These are phyloP conservation scores for Boletus eberwhitei DNA, from an alignment of 768 basidiomycete genomes.

Conservation along the genomic window DNA sequence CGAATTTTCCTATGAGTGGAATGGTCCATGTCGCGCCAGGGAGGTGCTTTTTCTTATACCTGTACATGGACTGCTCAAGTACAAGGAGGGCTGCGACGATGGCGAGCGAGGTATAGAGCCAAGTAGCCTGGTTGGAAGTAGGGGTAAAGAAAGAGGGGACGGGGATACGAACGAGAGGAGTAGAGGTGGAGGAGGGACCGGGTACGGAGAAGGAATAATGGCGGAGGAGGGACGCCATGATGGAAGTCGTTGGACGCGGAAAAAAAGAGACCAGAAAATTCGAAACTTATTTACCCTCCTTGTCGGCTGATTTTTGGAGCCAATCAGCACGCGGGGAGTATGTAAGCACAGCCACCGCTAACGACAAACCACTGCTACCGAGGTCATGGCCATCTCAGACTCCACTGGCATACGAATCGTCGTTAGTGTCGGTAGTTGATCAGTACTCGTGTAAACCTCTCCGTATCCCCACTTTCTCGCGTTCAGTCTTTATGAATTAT, in stretches of 20 bases:
- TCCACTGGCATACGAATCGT: neutral
- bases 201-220: constrained; percentile 33
- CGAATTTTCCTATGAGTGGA: constrained; percentile 96
- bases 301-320: constrained; percentile 12
- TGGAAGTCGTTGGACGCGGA: neutral
- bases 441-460: neutral
- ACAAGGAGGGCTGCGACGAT: constrained; percentile 72
- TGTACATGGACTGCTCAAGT: constrained; percentile 85
- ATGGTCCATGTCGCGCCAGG: constrained; percentile 92
- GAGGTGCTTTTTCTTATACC: constrained; percentile 83
- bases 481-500: neutral
- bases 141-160: constrained; percentile 44
- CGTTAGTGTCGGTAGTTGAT: neutral
- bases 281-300: constrained; percentile 3
- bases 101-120: constrained; percentile 69
- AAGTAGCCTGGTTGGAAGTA: constrained; percentile 30
- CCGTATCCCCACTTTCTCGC: neutral
- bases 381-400: neutral
- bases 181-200: constrained; percentile 43
- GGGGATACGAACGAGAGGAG: constrained; percentile 42
- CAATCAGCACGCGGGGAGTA: constrained; percentile 22
- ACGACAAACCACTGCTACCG: neutral
- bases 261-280: neutral
- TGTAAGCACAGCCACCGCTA: constrained; percentile 15
- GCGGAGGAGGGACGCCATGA: constrained; percentile 35